Conservation (phyloP, 148 eudicot genomes). For the Tetragonia tetragonoides region DNA sequence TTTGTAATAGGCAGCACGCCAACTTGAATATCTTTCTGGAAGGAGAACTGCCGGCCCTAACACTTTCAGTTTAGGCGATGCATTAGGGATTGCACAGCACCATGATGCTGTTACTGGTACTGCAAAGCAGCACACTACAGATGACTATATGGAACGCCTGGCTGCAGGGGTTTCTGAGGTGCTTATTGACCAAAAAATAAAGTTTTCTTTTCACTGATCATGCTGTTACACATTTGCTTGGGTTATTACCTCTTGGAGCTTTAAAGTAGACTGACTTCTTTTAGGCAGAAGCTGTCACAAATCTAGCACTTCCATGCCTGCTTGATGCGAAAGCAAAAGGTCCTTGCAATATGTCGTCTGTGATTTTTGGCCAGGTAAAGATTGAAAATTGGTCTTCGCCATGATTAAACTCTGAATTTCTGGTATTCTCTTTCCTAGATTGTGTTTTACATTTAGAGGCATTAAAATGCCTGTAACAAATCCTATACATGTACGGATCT, state of each 20-base stretch:
- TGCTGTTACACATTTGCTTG: neutral
- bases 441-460: neutral
- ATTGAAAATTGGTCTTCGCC: neutral
- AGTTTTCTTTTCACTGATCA: neutral
- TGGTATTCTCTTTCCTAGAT: neutral
- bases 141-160: slow-evolving; percentile 75
- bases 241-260: neutral
- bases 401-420: neutral
- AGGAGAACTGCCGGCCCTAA: slow-evolving; percentile 47
- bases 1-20: slow-evolving; percentile 69
- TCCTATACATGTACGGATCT: neutral
- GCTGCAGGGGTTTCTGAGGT: slow-evolving; percentile 82
- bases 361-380: slow-evolving; percentile 56
- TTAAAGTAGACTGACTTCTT: slow-evolving; percentile 19
- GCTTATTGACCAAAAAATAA: slow-evolving; percentile 2
- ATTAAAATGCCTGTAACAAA: neutral
- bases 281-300: slow-evolving; percentile 65
- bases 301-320: slow-evolving; percentile 63
- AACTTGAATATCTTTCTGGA: slow-evolving; percentile 69
- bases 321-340: slow-evolving; percentile 34
- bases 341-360: slow-evolving; percentile 36
- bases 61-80: slow-evolving; percentile 75
- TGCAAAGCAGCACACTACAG: slow-evolving; percentile 70
- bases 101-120: slow-evolving; percentile 89
- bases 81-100: slow-evolving; percentile 84